phyloP scores from a whole-genome alignment of 176 grass and related monocot genomes.

The Aegilops sharonensis region DNA sequence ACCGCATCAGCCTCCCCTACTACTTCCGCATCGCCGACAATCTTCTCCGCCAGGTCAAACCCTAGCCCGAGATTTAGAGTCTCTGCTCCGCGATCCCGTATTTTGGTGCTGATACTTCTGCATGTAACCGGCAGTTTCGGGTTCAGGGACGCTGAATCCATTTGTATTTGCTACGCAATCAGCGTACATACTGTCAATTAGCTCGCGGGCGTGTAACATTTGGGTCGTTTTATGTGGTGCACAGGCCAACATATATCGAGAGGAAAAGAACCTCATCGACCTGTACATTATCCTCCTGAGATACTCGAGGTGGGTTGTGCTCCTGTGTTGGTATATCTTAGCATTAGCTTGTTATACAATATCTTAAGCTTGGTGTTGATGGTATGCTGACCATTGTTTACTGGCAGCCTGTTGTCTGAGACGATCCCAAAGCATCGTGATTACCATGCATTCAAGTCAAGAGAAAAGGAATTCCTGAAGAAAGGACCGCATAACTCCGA shows the following conservation, averaged over 20 bases:
- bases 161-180: background rate
- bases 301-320: conserved; percentile 64
- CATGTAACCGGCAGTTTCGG: background rate
- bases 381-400: conserved; percentile 19
- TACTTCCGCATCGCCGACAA: conserved; percentile 93
- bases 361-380: conserved; percentile 14
- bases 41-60: conserved; percentile 79
- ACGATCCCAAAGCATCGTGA: conserved; percentile 87
- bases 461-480: conserved; percentile 63
- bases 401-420: conserved; percentile 76
- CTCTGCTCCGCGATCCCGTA: background rate
- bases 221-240: conserved; percentile 16
- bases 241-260: conserved; percentile 80
- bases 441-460: conserved; percentile 65
- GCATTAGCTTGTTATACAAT: conserved; percentile 10
- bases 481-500: conserved; percentile 51
- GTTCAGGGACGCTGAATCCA: background rate
- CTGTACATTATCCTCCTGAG: conserved; percentile 88
- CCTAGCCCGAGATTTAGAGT: conserved; percentile 20
- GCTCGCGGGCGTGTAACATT: background rate
- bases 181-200: background rate
- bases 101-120: background rate
- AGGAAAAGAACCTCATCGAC: conserved; percentile 88
- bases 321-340: conserved; percentile 18
- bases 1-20: conserved; percentile 76